These are phyloP conservation scores for Penicillium roqueforti DNA, from an alignment of 495 filamentous ascomycete species.

Conservation along the genomic window DNA sequence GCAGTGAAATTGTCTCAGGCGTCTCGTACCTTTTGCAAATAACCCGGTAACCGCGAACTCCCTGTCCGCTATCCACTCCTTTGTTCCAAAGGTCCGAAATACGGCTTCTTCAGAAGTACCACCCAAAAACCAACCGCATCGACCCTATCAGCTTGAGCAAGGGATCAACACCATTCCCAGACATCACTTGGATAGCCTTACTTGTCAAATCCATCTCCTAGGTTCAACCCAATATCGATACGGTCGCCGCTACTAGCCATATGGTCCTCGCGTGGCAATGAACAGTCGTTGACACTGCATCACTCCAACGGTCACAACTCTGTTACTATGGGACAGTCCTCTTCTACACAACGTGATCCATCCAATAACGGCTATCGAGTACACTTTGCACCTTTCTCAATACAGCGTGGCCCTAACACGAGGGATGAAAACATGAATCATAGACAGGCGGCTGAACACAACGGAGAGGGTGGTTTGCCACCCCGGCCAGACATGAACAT, in stretches of 20 bases:
- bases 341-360: slow-evolving; percentile 41
- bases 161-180: neutral
- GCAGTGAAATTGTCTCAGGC: slow-evolving; percentile 4
- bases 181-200: neutral
- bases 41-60: neutral
- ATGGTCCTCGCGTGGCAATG: slow-evolving; percentile 31
- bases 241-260: slow-evolving; percentile 10
- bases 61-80: slow-evolving; percentile 8
- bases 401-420: slow-evolving; percentile 20
- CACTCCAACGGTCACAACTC: slow-evolving; percentile 9
- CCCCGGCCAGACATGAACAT: slow-evolving; percentile 17
- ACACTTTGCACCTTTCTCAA: slow-evolving; percentile 19
- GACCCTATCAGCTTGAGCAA: neutral
- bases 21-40: neutral
- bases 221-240: neutral
- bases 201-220: neutral
- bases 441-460: slow-evolving; percentile 28
- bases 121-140: neutral
- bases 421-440: slow-evolving; percentile 45
- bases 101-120: neutral
- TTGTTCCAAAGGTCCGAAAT: slow-evolving; percentile 12
- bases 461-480: slow-evolving; percentile 22
- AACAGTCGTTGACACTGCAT: slow-evolving; percentile 24
- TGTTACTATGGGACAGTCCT: slow-evolving; percentile 50
- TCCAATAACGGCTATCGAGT: slow-evolving; percentile 27